These are phyloP conservation scores for Luffa aegyptiaca DNA, from an alignment of 306 rosid species.

Conservation along the genomic window DNA sequence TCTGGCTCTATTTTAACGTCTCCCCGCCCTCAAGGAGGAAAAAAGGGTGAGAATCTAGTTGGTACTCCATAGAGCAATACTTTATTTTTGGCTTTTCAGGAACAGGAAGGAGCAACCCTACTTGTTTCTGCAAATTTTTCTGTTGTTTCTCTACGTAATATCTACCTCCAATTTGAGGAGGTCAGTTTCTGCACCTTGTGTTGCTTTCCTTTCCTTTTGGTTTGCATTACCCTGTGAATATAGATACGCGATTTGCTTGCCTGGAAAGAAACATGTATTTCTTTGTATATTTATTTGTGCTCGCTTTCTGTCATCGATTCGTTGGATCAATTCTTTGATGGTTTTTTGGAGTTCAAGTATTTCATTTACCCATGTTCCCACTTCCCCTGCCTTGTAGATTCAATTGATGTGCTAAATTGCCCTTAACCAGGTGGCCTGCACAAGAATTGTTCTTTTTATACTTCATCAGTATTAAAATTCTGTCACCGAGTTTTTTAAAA, in stretches of 20 bases:
- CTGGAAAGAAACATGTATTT: background rate
- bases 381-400: background rate
- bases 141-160: conserved; percentile 62
- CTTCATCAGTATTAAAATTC: background rate
- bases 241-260: background rate
- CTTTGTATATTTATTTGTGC: background rate
- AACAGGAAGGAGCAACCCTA: conserved; percentile 88
- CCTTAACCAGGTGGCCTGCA: background rate
- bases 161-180: conserved; percentile 85
- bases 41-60: background rate
- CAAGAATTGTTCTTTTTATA: background rate
- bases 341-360: background rate
- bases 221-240: background rate
- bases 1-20: background rate
- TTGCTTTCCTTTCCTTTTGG: background rate
- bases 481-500: no score
- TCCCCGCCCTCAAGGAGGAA: background rate
- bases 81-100: conserved; percentile 32
- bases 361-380: background rate
- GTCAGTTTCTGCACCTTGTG: conserved; percentile 24
- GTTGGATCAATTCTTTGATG: background rate
- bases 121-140: conserved; percentile 78
- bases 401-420: background rate
- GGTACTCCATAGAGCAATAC: background rate
- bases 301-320: background rate